Base-by-base conservation (phyloP, 2,329 filamentous ascomycete species). In the Dactylellina drechsleri region DNA sequence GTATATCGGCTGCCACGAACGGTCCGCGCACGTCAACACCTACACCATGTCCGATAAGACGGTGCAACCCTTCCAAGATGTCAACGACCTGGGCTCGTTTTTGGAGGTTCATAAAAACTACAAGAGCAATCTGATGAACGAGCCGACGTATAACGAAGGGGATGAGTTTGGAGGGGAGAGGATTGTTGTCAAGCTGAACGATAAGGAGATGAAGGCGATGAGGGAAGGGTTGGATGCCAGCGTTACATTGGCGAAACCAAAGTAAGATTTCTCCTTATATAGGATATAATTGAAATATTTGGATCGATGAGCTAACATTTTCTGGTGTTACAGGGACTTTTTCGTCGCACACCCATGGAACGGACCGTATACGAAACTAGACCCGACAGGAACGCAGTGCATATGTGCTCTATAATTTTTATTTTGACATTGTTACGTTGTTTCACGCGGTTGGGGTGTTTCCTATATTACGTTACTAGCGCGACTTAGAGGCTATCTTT, bases 31-130 rank as follows among this genome's bases (percentile, higher is more conserved):
- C 36, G 70, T 74, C 8, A 74, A 74, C 62, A 74, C 70, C 12
- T 74, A 74, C 62, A 66, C 70, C n/a, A 74, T 74, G 70, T 67
- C 70, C 7, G 70, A 74, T 31, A 74, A 74, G 70, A 67, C 70
- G 10, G 62, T 74, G 16, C 70, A 74, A 45, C 70, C 70, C 4
- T 74, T 74, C 70, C 70, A 74, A 31, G 70, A 74, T 54, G 70
- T 74, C 12, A 74, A 74, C 36, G 70, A 74, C 15, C 62, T 74
- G 8, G 61, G 62, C 16, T 57, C 70, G 8, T 74, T 74, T 31
- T 45, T 74, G 28, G 70, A 74, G 20, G 70, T 74, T 2, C 62
- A 67, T 18, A 74, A 74, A 36, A 74, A 74, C 13, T 74, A 67
- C 57, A 74, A 74, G 57, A 67, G 62, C 45, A 74, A 74, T 28